Percentiles rank a stretch among this genome's conserved stretches.
These are phyloP conservation scores for Globisporangium viniferum DNA, from an alignment of 352 stramenopile species.

Conservation along the genomic window DNA sequence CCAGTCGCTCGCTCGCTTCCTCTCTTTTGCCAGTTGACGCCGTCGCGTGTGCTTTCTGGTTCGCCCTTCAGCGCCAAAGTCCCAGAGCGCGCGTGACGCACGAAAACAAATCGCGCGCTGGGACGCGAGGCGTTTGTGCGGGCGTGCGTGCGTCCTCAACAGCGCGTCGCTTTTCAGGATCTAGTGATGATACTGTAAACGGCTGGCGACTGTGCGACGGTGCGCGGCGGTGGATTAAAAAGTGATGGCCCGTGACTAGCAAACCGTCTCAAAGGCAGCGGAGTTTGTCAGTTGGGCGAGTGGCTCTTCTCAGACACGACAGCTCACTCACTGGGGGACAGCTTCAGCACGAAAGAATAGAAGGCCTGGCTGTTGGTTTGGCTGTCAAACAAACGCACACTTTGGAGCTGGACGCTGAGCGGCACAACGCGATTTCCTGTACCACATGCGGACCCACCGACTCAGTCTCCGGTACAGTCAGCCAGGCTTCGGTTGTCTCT, in stretches of 20 bases:
- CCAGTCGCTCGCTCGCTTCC: no score
- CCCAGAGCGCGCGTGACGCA: neutral
- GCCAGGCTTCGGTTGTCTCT: no score
- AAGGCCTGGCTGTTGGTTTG: neutral
- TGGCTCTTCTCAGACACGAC: neutral
- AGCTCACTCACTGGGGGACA: no score
- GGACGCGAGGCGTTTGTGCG: slow-evolving; percentile 1
- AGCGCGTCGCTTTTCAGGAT: no score
- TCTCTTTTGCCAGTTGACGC: no score
- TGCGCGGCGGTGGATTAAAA: neutral
- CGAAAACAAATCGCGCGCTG: neutral
- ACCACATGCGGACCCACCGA: neutral
- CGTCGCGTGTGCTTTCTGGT: neutral
- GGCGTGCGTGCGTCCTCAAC: no score
- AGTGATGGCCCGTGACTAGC: neutral
- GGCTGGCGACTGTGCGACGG: neutral
- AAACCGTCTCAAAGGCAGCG: neutral
- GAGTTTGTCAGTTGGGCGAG: neutral
- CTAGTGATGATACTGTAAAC: no score
- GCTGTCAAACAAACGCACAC: neutral
- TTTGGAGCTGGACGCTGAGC: neutral
- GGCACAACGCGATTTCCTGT: neutral
- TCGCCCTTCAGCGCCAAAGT: neutral
- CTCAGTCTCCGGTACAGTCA: neutral
- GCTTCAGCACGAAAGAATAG: neutral